These are phyloP conservation scores for Periglandula ipomoeae DNA, from an alignment of 2,329 filamentous ascomycete genomes.

Conservation along the genomic window DNA sequence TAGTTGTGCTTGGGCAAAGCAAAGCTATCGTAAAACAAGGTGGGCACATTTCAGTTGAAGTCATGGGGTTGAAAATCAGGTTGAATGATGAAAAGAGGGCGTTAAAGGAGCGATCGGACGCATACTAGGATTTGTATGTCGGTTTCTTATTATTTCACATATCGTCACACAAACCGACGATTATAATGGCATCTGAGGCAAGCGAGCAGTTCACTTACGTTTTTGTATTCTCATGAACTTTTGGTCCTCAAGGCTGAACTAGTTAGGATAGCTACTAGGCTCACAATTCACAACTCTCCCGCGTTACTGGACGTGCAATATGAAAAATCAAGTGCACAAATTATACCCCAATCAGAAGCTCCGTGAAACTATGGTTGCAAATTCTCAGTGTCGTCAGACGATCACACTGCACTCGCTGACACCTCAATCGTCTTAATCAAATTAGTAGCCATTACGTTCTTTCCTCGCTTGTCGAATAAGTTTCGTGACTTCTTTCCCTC, in stretches of 20 bases:
- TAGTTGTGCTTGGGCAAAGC: not conserved
- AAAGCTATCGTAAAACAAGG: not conserved
- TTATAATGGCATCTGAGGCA: not conserved
- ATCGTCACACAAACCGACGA: not conserved
- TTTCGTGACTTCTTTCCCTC: too few species aligned
- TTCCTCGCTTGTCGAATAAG: too few species aligned
- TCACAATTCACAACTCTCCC: not conserved
- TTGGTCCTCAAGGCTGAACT: not conserved
- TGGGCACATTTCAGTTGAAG: not conserved
- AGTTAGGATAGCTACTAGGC: not conserved
- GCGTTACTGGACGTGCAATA: not conserved
- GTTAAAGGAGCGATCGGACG: not conserved
- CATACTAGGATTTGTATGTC: not conserved
- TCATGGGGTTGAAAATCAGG: not conserved
- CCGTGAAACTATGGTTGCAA: not conserved
- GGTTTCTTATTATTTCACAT: not conserved
- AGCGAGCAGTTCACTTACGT: not conserved
- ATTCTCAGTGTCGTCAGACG: not conserved
- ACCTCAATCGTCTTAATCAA: too few species aligned
- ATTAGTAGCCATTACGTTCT: too few species aligned
- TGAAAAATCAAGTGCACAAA: too few species aligned
- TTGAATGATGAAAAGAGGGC: not conserved
- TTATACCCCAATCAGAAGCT: not conserved
- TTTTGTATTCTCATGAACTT: not conserved
- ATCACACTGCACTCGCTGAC: too few species aligned